phyloP scores from a whole-genome alignment of 768 basidiomycete genomes.

The Rhodotorula kratochvilovae region DNA sequence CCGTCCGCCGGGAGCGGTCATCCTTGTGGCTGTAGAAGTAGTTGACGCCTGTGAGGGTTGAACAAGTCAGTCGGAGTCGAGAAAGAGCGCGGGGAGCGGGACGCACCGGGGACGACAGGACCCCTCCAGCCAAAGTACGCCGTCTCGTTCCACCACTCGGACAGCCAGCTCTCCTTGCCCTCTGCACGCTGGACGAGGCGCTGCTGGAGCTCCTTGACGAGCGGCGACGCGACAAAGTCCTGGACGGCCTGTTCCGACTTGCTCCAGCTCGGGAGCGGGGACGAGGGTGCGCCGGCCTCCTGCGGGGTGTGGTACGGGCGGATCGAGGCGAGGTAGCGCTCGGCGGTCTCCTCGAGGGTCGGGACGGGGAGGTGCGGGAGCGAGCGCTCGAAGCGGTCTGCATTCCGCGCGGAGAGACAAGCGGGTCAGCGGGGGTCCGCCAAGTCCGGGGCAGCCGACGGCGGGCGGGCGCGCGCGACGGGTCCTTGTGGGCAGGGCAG shows the following conservation, averaged over 20 bases:
- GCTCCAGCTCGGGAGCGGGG: slow-evolving; percentile 27
- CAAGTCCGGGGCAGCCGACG: background rate
- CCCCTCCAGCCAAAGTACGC: slow-evolving; percentile 47
- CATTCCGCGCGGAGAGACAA: background rate
- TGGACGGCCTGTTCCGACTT: slow-evolving; percentile 52
- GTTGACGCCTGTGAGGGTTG: slow-evolving; percentile 71
- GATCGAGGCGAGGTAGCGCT: slow-evolving; percentile 83
- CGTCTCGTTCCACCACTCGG: slow-evolving; percentile 95
- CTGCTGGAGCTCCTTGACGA: slow-evolving; percentile 67
- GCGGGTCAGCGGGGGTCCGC: background rate
- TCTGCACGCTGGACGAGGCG: slow-evolving; percentile 71
- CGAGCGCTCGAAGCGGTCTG: slow-evolving; percentile 36
- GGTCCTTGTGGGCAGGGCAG: background rate
- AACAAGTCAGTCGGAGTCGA: background rate
- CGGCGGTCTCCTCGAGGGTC: slow-evolving; percentile 68
- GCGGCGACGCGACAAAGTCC: slow-evolving; percentile 65
- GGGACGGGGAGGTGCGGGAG: slow-evolving; percentile 70
- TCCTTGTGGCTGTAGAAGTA: slow-evolving; percentile 85
- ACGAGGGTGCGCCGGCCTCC: slow-evolving; percentile 6
- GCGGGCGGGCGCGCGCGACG: too few relatives aligned
- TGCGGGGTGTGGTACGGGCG: slow-evolving; percentile 65
- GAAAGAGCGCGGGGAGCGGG: background rate
- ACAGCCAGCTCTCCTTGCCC: slow-evolving; percentile 69
- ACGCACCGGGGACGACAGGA: slow-evolving; percentile 35
- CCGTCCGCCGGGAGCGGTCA: slow-evolving; percentile 37